phyloP scores from a whole-genome alignment of 2,329 filamentous ascomycete genomes.

The Helicocarpus griseus region DNA sequence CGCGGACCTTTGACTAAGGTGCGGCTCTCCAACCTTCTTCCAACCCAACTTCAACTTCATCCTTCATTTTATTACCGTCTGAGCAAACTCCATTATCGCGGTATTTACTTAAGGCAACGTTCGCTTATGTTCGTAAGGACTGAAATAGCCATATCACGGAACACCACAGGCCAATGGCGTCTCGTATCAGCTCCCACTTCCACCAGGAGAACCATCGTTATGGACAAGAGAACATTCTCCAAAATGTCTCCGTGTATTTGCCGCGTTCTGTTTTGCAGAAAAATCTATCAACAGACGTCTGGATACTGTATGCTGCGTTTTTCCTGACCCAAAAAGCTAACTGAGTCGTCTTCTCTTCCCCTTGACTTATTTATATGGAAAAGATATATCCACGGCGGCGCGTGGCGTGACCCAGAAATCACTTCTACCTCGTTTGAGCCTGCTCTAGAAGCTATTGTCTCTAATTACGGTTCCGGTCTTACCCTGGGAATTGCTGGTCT shows the following conservation, averaged over 20 bases:
- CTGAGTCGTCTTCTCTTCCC: not conserved
- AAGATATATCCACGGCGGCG: constrained; percentile 41
- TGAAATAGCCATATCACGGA: too few species aligned
- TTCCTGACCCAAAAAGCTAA: not conserved
- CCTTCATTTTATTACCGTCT: too few species aligned
- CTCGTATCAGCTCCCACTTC: not conserved
- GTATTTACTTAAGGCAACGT: too few species aligned
- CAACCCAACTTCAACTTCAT: not conserved
- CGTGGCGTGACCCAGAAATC: constrained; percentile 38
- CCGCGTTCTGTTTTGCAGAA: constrained; percentile 12
- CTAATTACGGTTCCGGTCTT: constrained; percentile 1
- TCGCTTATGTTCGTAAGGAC: too few species aligned
- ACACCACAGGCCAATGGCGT: too few species aligned
- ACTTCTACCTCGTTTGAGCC: constrained; percentile 27
- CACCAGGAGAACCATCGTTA: constrained; percentile 19
- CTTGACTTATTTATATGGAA: not conserved
- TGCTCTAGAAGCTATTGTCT: constrained; percentile 25
- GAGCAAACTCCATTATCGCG: too few species aligned
- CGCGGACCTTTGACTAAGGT: not conserved
- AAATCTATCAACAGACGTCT: constrained; percentile 21
- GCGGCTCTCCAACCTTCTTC: not conserved
- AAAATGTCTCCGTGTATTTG: constrained; percentile 23
- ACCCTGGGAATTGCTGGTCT: constrained; percentile 25
- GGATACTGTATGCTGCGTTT: constrained; percentile 29
- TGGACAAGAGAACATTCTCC: constrained; percentile 20